Conservation (phyloP, 2,329 filamentous ascomycete species). For the Sodiomyces alkalinus region DNA sequence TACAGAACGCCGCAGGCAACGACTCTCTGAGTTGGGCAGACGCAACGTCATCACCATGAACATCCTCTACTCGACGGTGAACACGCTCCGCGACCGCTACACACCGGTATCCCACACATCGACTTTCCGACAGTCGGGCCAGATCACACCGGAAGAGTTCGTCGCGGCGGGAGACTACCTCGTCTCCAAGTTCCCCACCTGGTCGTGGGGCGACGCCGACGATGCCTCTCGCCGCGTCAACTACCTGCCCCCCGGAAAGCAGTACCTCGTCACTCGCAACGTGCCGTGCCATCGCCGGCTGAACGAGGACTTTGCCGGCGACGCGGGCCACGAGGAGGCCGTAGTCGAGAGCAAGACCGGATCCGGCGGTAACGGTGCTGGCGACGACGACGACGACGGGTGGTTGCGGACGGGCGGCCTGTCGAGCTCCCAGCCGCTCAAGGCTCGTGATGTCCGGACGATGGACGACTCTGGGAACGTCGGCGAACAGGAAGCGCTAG, state of each 20-base stretch:
- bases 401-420: conserved; percentile 82
- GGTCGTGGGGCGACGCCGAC: conserved; percentile 89
- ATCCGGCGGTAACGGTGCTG: too few species aligned
- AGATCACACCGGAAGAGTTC: conserved; percentile 97
- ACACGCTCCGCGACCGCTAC: conserved; percentile 81
- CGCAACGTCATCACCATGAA: conserved; percentile 48
- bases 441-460: conserved; percentile 68
- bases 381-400: conserved; percentile 60
- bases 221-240: conserved; percentile 61
- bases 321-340: conserved; percentile 73
- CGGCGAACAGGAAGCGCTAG: conserved; percentile 54
- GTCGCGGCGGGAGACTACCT: conserved; percentile 91
- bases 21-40: too few species aligned
- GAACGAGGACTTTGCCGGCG: conserved; percentile 84
- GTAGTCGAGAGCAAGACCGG: conserved; percentile 48
- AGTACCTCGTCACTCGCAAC: conserved; percentile 87
- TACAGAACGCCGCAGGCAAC: not conserved
- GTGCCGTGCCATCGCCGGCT: conserved; percentile 87
- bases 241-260: conserved; percentile 78
- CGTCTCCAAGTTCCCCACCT: conserved; percentile 97
- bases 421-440: conserved; percentile 58
- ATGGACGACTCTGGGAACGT: conserved; percentile 82
- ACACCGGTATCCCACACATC: conserved; percentile 81
- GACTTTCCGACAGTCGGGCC: conserved; percentile 82
- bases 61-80: conserved; percentile 82